Conservation (phyloP, 1,284 basidiomycete genomes). For the Agroathelia rolfsii region DNA sequence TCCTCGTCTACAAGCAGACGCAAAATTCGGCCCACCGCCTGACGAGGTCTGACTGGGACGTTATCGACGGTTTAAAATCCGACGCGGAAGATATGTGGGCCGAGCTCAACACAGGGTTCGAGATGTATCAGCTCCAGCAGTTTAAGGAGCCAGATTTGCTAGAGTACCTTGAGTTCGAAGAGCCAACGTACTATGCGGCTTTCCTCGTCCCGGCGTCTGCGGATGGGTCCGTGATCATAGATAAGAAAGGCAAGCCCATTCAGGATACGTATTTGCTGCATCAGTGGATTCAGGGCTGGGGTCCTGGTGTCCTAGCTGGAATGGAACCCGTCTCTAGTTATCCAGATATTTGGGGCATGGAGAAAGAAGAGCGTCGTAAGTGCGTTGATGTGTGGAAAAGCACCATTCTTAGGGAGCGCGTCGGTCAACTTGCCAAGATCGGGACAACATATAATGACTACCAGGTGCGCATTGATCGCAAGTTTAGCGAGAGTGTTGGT, state of each 20-base stretch:
- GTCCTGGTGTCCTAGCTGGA: slow-evolving; percentile 16
- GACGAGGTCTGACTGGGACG: slow-evolving; percentile 25
- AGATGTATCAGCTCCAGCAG: slow-evolving; percentile 18
- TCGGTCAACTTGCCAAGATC: slow-evolving; percentile 10
- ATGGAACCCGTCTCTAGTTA: slow-evolving; percentile 8
- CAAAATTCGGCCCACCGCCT: slow-evolving; percentile 12
- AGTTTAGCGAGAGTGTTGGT: slow-evolving; percentile 11
- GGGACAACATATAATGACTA: slow-evolving; percentile 14
- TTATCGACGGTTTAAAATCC: slow-evolving; percentile 28
- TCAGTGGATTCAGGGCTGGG: slow-evolving; percentile 15
- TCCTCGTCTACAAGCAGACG: slow-evolving; percentile 31
- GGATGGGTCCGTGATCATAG: slow-evolving; percentile 17
- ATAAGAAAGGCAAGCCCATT: slow-evolving; percentile 13
- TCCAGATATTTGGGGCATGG: slow-evolving; percentile 16
- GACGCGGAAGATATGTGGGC: slow-evolving; percentile 15
- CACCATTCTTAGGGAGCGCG: slow-evolving; percentile 15
- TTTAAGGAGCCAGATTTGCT: slow-evolving; percentile 24
- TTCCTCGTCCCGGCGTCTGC: slow-evolving; percentile 14
- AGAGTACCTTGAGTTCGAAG: slow-evolving; percentile 35
- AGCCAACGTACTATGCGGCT: slow-evolving; percentile 17
- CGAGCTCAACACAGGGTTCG: slow-evolving; percentile 24
- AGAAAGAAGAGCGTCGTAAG: slow-evolving; percentile 5
- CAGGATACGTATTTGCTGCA: slow-evolving; percentile 13
- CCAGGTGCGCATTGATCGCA: slow-evolving; percentile 12
- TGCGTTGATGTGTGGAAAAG: slow-evolving; percentile 13